Evolutionary conservation across 2,329 filamentous ascomycete genomes (phyloP).

Genomic region (Blastomyces silverae): DNA sequence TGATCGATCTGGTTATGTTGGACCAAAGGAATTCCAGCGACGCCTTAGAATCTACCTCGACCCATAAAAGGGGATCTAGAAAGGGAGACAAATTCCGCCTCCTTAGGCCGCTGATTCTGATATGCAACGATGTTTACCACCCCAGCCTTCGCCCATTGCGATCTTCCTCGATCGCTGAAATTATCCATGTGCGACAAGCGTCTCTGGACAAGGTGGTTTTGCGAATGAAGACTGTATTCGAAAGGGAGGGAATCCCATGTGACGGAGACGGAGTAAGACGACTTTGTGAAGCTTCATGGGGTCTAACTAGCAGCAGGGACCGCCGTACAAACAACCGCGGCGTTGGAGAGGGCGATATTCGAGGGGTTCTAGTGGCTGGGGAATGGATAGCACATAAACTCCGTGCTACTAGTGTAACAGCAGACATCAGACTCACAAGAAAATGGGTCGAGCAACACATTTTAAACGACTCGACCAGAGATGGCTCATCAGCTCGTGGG

Average conservation of each 20-base stretch:
- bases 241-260: conserved; percentile 78
- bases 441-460: conserved; percentile 57
- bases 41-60: conserved; percentile 22
- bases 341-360: conserved; percentile 51
- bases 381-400: conserved; percentile 60
- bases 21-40: conserved; percentile 70
- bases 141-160: conserved; percentile 77
- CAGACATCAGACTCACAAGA: conserved; percentile 46
- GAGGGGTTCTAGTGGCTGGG: conserved; percentile 57
- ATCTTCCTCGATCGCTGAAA: conserved; percentile 77
- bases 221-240: conserved; percentile 75
- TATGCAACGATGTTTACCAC: conserved; percentile 97
- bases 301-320: conserved; percentile 54
- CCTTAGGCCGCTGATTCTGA: conserved; percentile 79
- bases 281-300: conserved; percentile 60
- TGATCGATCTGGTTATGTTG: conserved; percentile 79
- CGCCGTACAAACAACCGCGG: conserved; percentile 39
- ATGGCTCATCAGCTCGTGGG: conserved; percentile 49
- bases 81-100: conserved; percentile 83
- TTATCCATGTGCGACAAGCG: conserved; percentile 86
- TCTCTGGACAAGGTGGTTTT: conserved; percentile 76
- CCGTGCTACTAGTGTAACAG: conserved; percentile 39
- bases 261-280: conserved; percentile 82
- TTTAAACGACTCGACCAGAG: conserved; percentile 47
- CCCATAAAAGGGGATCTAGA: conserved; percentile 51